Evolutionary conservation across 2,329 filamentous ascomycete species (phyloP).

Genomic region (Lasiodiplodia citricola): DNA sequence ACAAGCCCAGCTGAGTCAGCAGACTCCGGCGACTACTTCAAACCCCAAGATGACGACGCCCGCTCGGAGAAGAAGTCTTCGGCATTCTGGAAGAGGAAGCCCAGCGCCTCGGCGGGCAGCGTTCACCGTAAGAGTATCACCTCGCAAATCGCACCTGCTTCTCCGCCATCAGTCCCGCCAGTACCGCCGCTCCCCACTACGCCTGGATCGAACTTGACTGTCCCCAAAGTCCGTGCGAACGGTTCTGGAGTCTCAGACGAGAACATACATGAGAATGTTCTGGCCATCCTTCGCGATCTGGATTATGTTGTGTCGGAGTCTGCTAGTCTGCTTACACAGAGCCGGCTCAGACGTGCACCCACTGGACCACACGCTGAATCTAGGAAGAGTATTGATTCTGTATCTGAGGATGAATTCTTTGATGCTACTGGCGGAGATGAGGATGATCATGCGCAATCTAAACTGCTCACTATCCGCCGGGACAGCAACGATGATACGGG

Average conservation of each 20-base stretch:
- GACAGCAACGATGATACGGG: slow-evolving; percentile 71
- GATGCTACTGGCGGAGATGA: slow-evolving; percentile 73
- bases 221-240: slow-evolving; percentile 39
- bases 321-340: slow-evolving; percentile 74
- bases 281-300: slow-evolving; percentile 81
- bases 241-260: slow-evolving; percentile 44
- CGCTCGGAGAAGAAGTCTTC: slow-evolving; percentile 64
- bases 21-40: slow-evolving; percentile 63
- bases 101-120: slow-evolving; percentile 59
- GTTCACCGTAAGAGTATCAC: slow-evolving; percentile 57
- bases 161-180: slow-evolving; percentile 40
- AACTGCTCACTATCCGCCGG: slow-evolving; percentile 76
- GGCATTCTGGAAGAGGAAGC: slow-evolving; percentile 88
- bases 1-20: slow-evolving; percentile 45
- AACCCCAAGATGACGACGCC: slow-evolving; percentile 34
- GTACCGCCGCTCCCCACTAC: slow-evolving; percentile 44
- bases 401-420: slow-evolving; percentile 88
- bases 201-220: slow-evolving; percentile 32
- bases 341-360: slow-evolving; percentile 73
- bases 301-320: slow-evolving; percentile 86
- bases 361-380: slow-evolving; percentile 53
- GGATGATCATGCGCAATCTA: slow-evolving; percentile 51
- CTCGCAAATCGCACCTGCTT: slow-evolving; percentile 57
- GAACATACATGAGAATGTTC: slow-evolving; percentile 79
- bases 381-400: slow-evolving; percentile 78